phyloP scores from a whole-genome alignment of 257 asterid species.

The Echium plantagineum region DNA sequence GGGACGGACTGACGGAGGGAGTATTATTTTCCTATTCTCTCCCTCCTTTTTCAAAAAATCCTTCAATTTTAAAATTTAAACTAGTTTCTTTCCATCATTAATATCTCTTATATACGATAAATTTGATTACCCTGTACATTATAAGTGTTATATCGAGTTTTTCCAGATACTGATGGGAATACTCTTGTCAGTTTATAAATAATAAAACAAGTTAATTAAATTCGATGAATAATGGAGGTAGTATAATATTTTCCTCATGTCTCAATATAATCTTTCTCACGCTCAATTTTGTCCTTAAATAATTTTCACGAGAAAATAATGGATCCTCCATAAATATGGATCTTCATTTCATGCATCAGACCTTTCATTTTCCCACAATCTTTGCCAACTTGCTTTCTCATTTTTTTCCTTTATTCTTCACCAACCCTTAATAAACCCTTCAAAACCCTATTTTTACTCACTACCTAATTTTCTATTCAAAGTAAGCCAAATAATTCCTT shows the following conservation, averaged over 20 bases:
- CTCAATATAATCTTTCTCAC: neutral
- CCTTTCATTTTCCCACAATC: neutral
- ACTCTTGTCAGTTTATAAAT: no score
- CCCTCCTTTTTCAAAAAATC: no score
- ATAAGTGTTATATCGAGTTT: no score
- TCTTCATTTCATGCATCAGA: neutral
- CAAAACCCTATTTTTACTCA: neutral
- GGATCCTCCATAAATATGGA: slow-evolving; percentile 10
- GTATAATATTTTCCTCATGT: neutral
- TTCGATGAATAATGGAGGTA: no score
- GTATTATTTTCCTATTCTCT: no score
- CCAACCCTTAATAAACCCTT: neutral
- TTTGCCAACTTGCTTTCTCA: neutral
- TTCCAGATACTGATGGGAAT: no score
- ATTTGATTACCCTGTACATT: no score
- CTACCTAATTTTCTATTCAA: neutral
- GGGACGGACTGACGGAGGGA: no score
- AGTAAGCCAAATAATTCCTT: neutral
- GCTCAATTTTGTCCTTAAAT: slow-evolving; percentile 37
- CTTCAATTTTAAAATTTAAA: no score
- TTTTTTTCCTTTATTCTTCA: neutral
- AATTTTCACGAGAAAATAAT: slow-evolving; percentile 58
- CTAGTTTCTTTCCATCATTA: no score
- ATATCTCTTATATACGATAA: no score
- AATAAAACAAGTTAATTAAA: no score